Evolutionary conservation across 2,329 filamentous ascomycete species (phyloP).

Genomic region (Pseudogymnoascus sp.): DNA sequence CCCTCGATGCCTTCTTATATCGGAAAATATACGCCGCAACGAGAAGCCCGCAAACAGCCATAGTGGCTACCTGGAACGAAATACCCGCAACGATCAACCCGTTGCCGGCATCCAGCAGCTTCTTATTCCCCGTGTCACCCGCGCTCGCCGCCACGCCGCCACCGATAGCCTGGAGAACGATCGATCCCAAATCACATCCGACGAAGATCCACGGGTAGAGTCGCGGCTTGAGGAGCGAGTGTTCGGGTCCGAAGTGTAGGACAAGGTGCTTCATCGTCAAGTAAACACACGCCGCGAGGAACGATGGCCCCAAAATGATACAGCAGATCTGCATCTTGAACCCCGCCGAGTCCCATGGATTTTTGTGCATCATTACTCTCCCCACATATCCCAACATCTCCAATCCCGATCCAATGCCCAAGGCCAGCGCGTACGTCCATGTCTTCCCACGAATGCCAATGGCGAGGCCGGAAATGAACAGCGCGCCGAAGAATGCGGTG

Average conservation of each 20-base stretch:
- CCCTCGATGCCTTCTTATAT: background rate
- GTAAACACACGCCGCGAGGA: slow-evolving; percentile 56
- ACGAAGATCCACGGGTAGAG: slow-evolving; percentile 49
- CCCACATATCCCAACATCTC: slow-evolving; percentile 47
- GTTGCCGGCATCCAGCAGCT: slow-evolving; percentile 13
- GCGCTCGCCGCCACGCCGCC: slow-evolving; percentile 40
- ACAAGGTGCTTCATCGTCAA: slow-evolving; percentile 54
- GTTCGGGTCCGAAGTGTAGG: slow-evolving; percentile 37
- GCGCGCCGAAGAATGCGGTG: slow-evolving; percentile 39
- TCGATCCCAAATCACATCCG: slow-evolving; percentile 48
- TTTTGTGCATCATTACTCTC: slow-evolving; percentile 41
- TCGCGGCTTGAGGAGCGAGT: slow-evolving; percentile 44
- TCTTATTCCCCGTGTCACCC: slow-evolving; percentile 2
- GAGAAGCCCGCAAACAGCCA: slow-evolving; percentile 25
- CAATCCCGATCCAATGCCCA: slow-evolving; percentile 41
- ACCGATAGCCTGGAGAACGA: slow-evolving; percentile 50
- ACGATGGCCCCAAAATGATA: slow-evolving; percentile 33
- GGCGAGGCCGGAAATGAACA: slow-evolving; percentile 33
- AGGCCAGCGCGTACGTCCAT: slow-evolving; percentile 44
- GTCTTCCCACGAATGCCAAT: slow-evolving; percentile 43
- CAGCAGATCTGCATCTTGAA: slow-evolving; percentile 52
- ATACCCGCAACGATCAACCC: slow-evolving; percentile 35
- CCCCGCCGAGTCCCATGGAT: slow-evolving; percentile 45
- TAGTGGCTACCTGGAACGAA: slow-evolving; percentile 30
- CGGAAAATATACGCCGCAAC: slow-evolving; percentile 11